These are phyloP conservation scores for Straminergon stramineum DNA, from an alignment of 225 moss, liverwort and hornwort species.

Conservation along the genomic window DNA sequence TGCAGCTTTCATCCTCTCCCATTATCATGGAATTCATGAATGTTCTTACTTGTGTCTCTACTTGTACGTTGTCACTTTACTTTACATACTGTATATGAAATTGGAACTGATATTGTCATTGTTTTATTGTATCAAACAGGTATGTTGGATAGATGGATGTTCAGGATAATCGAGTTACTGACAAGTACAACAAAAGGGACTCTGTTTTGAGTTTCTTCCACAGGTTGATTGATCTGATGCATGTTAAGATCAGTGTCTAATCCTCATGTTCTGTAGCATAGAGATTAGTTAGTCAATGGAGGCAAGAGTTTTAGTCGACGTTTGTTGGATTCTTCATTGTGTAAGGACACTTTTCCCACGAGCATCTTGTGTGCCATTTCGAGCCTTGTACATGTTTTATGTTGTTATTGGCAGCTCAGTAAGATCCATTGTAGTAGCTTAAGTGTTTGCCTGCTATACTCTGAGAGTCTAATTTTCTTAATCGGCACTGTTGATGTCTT, in stretches of 20 bases:
- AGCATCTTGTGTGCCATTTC: slow-evolving; percentile 4
- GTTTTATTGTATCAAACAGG: slow-evolving; percentile 36
- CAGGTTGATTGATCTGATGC: not conserved
- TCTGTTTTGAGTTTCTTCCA: slow-evolving; percentile 29
- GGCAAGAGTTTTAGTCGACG: slow-evolving; percentile 4
- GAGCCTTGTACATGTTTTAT: slow-evolving; percentile 32
- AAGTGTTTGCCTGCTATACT: not conserved
- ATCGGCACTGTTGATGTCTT: not conserved
- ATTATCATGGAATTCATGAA: not conserved
- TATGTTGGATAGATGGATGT: slow-evolving; percentile 94
- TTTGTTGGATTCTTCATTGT: slow-evolving; percentile 1
- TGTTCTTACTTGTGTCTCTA: not conserved
- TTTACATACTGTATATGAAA: not conserved
- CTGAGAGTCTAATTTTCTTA: not conserved
- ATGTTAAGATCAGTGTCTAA: not conserved
- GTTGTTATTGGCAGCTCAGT: slow-evolving; percentile 8
- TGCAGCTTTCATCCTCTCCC: slow-evolving; percentile 3
- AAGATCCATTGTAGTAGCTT: slow-evolving; percentile 7
- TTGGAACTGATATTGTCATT: slow-evolving; percentile 3
- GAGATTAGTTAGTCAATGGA: slow-evolving; percentile 13
- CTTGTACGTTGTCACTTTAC: not conserved
- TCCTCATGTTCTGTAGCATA: slow-evolving; percentile 19
- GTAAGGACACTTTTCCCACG: not conserved
- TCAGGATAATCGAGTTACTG: slow-evolving; percentile 53
- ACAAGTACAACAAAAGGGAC: slow-evolving; percentile 26